A percentile compares a stretch with the other conserved stretches of the same genome.
phyloP scores from a whole-genome alignment of 2,329 filamentous ascomycete species.

The Tricladium varicosporioides region DNA sequence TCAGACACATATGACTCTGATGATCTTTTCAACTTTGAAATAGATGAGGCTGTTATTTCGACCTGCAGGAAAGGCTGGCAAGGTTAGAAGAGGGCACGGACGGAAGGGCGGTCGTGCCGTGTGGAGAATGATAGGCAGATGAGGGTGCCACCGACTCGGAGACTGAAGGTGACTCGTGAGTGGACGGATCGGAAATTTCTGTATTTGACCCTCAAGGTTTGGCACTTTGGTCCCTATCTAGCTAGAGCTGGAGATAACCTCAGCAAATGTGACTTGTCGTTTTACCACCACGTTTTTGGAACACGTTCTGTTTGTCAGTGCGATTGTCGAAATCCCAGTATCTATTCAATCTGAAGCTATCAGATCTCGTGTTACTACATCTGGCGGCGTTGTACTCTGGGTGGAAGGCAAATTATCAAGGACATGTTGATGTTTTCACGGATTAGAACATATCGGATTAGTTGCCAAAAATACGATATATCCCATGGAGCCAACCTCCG shows the following conservation, averaged over 20 bases:
- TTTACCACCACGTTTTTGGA: not conserved
- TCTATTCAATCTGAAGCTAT: not conserved
- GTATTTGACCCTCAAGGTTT: not conserved
- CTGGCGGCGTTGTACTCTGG: not conserved
- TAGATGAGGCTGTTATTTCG: not conserved
- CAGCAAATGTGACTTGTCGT: not conserved
- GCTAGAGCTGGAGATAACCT: no score
- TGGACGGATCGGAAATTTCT: slow-evolving; percentile 1
- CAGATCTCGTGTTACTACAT: not conserved
- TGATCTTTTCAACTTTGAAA: no score
- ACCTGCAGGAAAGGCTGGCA: not conserved
- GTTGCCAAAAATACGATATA: no score
- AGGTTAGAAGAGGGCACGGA: not conserved
- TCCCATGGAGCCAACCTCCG: not conserved
- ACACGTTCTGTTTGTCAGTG: not conserved
- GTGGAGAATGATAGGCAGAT: not conserved
- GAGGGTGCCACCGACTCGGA: not conserved
- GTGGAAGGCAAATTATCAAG: no score
- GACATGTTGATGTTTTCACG: no score
- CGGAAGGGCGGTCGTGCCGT: not conserved
- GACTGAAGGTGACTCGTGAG: not conserved
- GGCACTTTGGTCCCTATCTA: no score
- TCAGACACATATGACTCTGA: no score
- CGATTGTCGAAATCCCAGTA: not conserved
- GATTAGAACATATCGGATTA: no score